Evolutionary conservation across 2,329 filamentous ascomycete species (phyloP), one percentile per base, ranked within the genome.

Genomic region (Ophiostoma sp.): DNA sequence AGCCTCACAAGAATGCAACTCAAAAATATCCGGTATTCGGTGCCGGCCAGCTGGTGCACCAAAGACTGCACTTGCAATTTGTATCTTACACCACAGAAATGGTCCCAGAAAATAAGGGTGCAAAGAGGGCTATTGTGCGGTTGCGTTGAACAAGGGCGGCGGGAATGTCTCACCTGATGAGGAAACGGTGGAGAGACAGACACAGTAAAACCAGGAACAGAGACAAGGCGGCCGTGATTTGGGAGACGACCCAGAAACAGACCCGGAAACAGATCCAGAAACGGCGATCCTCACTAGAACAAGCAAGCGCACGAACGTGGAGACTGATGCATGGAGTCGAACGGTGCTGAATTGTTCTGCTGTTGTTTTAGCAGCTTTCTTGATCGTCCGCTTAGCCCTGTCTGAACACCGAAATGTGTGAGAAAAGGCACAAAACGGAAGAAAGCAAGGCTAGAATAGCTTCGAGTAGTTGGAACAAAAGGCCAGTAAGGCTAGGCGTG

Each of bases 151-250:
- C 25, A n/a, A 39, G 22, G 12, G 25, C 63, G 19, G 45, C 45
- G 45, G 64, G 45, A 69, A 52, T 55, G 45, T 69, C 66, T 69
- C 28, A 69, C 66, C 45, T 25, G 19, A 25, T 52, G 19, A 15
- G n/a, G 64, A 69, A 69, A 52, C 25, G 15, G 28, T 52, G 64
- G 25, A 36, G 64, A 69, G 17, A 52, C 45, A 69, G 36, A 2
- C 36, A 11, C 11, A 39, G 36, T 8, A 50, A 50, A 50, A 55
- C 22, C 22, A 28, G 50, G 50, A 55, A 28, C 50, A 55, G 50
- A 28, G 22, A 55, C 50, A 28, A 55, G n/a, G 15, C 50, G 50
- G 50, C 7, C 50, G 15, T n/a, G 22, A 52, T 48, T 19, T 55
- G n/a, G 50, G 50, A 28, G 9, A 28, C 50, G 22, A 22, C 39